These are phyloP conservation scores for Brachypodium distachyon DNA, from an alignment of 202 grass and related monocot genomes.

Conservation along the genomic window DNA sequence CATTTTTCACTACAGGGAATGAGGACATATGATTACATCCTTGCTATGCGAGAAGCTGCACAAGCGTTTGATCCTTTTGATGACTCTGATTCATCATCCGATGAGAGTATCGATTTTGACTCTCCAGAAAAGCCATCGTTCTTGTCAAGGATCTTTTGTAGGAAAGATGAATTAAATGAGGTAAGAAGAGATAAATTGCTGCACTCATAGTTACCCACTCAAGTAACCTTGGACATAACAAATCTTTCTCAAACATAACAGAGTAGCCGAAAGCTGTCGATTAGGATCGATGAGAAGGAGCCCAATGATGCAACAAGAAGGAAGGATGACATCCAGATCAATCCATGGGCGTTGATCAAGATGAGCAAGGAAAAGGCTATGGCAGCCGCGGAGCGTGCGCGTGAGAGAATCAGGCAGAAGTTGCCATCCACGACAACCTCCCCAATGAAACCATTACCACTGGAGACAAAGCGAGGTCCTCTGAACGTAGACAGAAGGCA, in stretches of 20 bases:
- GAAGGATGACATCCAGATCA: slow-evolving; percentile 62
- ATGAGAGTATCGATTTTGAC: slow-evolving; percentile 64
- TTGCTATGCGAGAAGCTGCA: slow-evolving; percentile 79
- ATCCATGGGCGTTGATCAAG: slow-evolving; percentile 81
- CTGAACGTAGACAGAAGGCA: slow-evolving; percentile 38
- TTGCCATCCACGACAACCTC: slow-evolving; percentile 16
- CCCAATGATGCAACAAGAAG: slow-evolving; percentile 35
- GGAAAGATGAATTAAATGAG: slow-evolving; percentile 37
- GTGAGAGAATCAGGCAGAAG: slow-evolving; percentile 62
- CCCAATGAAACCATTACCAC: slow-evolving; percentile 70
- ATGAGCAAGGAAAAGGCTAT: slow-evolving; percentile 91
- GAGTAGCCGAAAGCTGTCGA: slow-evolving; percentile 62
- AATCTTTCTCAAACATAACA: slow-evolving; percentile 17
- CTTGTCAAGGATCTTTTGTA: slow-evolving; percentile 50
- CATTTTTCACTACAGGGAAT: slow-evolving; percentile 55
- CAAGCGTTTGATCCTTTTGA: slow-evolving; percentile 61
- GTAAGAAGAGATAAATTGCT: slow-evolving; percentile 29
- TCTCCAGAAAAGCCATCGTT: slow-evolving; percentile 56
- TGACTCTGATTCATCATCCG: slow-evolving; percentile 60
- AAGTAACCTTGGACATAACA: neutral
- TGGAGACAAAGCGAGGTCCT: slow-evolving; percentile 75
- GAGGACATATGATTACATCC: slow-evolving; percentile 97
- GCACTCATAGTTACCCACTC: neutral
- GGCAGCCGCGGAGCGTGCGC: slow-evolving; percentile 64
- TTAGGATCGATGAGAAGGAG: slow-evolving; percentile 76